phyloP scores from a whole-genome alignment of 495 filamentous ascomycete species.

The Penicillium waksmanii region DNA sequence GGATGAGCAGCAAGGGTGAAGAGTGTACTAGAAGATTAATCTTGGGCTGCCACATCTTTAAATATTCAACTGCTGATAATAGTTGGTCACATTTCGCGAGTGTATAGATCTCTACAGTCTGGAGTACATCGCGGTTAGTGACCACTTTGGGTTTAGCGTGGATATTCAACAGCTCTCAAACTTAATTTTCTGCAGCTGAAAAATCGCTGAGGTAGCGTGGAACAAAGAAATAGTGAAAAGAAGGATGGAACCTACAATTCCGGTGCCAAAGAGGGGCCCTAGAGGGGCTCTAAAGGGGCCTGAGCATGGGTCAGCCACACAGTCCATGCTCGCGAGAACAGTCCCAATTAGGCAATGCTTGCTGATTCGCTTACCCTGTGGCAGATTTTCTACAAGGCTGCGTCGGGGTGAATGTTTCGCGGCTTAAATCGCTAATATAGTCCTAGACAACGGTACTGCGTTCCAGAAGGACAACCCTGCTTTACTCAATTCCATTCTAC shows the following conservation, averaged over 20 bases:
- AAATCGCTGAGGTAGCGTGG: neutral
- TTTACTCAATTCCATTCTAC: too few species aligned
- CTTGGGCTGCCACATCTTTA: neutral
- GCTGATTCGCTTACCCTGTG: neutral
- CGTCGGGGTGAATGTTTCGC: neutral
- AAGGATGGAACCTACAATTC: neutral
- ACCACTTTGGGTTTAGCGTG: slow-evolving; percentile 38
- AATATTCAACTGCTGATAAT: neutral
- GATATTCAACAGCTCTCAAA: slow-evolving; percentile 6
- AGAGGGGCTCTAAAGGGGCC: too few species aligned
- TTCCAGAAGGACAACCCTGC: too few species aligned
- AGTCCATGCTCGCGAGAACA: slow-evolving; percentile 17
- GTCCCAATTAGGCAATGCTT: slow-evolving; percentile 19
- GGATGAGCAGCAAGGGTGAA: neutral
- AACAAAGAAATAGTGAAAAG: neutral
- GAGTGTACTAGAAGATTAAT: neutral
- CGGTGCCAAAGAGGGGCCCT: too few species aligned
- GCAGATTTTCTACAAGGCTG: neutral
- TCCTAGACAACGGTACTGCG: too few species aligned
- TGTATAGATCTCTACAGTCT: slow-evolving; percentile 15
- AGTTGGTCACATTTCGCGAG: neutral
- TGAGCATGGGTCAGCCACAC: neutral
- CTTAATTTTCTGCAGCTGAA: slow-evolving; percentile 5
- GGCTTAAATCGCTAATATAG: too few species aligned
- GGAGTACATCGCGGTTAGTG: slow-evolving; percentile 35